These are phyloP conservation scores for Fusarium sp. DNA, from an alignment of 2,329 filamentous ascomycete species.

Conservation along the genomic window DNA sequence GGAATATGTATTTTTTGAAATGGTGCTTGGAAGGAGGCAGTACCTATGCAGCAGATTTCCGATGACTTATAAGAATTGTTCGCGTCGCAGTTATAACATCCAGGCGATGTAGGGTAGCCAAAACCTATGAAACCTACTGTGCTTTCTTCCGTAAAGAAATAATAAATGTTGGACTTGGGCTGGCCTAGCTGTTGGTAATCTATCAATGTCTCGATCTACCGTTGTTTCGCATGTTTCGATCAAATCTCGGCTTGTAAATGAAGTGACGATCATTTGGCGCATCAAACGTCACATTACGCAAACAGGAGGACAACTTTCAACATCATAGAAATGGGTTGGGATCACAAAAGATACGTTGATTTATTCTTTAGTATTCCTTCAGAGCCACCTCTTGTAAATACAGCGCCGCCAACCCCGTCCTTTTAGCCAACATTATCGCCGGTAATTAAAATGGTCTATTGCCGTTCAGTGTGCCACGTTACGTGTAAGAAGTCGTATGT, in stretches of 20 bases:
- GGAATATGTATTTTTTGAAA: background rate
- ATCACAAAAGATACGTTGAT: background rate
- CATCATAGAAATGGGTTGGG: background rate
- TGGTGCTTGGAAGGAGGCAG: too few species aligned
- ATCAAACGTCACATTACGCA: background rate
- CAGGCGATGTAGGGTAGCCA: background rate
- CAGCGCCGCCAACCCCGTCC: background rate
- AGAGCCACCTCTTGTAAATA: background rate
- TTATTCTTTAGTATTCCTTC: conserved; percentile 1
- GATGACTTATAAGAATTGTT: background rate
- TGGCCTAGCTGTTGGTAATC: background rate
- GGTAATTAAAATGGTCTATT: background rate
- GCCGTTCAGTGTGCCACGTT: conserved; percentile 48
- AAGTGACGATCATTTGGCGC: background rate
- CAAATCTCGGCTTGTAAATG: background rate
- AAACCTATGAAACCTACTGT: too few species aligned
- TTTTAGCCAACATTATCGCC: background rate
- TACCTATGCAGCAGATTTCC: rapidly evolving
- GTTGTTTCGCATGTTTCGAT: background rate
- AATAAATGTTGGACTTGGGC: too few species aligned
- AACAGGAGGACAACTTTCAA: background rate
- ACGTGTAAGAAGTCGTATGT: conserved; percentile 68
- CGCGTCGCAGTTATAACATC: background rate
- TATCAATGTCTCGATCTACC: background rate
- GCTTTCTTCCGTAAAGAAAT: background rate